Percentiles rank a stretch among this genome's conserved stretches.
phyloP scores from a whole-genome alignment of 345 rosid species.

The Cardamine resedifolia region DNA sequence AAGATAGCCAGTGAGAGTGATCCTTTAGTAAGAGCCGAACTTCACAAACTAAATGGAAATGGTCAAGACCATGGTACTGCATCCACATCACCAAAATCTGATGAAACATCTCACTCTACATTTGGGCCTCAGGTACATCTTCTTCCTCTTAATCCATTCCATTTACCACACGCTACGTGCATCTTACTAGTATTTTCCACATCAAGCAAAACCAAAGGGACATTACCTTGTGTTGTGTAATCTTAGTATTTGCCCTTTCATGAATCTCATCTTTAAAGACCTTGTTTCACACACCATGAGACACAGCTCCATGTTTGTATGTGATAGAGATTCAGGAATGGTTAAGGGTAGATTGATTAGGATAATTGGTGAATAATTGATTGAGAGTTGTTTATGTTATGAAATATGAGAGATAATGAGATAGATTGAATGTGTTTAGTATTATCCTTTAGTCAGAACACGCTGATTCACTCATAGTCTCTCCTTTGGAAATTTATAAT shows the following conservation, averaged over 20 bases:
- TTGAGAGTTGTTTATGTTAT: not conserved
- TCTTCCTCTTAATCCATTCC: constrained; percentile 6
- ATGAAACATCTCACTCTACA: constrained; percentile 53
- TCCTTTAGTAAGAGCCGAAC: constrained; percentile 36
- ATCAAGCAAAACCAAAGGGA: not conserved
- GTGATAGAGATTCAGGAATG: not conserved
- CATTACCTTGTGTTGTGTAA: not conserved
- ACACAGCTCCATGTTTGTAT: constrained; percentile 3
- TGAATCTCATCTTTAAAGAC: not conserved
- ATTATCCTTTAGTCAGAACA: not conserved
- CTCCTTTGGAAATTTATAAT: not conserved
- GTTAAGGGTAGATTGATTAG: not conserved
- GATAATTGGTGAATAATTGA: not conserved
- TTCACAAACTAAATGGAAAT: constrained; percentile 61
- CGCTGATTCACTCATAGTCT: not conserved
- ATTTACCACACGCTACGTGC: constrained; percentile 6
- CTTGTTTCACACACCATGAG: not conserved
- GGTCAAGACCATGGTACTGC: constrained; percentile 47
- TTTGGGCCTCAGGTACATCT: constrained; percentile 55
- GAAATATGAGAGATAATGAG: not conserved
- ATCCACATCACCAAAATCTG: constrained; percentile 50
- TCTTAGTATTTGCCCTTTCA: not conserved
- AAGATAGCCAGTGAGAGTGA: constrained; percentile 72
- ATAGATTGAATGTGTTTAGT: not conserved
- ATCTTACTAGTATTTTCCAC: constrained; percentile 16